Conservation (phyloP, 306 rosid genomes). For the Pyrus betulifolia region DNA sequence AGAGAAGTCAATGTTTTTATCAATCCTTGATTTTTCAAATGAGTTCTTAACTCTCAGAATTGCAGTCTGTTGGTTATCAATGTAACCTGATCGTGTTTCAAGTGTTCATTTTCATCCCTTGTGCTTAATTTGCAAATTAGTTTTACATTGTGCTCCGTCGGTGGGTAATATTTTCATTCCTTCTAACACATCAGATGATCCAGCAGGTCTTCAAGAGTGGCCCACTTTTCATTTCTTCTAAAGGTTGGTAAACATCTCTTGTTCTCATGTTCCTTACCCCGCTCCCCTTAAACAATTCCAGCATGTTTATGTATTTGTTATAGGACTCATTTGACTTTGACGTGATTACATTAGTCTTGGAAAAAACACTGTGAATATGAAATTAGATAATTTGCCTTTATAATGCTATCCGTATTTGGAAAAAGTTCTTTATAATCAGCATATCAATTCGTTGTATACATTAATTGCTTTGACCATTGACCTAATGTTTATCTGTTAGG, state of each 20-base stretch:
- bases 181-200: slow-evolving; percentile 32
- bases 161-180: slow-evolving; percentile 1
- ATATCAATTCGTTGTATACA: not conserved
- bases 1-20: not conserved
- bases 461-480: not conserved
- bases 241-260: slow-evolving; percentile 49
- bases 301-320: not conserved
- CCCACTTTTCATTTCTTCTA: slow-evolving; percentile 95
- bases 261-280: not conserved
- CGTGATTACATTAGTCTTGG: not conserved
- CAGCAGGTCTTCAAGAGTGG: slow-evolving; percentile 98
- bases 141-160: not conserved
- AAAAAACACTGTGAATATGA: not conserved
- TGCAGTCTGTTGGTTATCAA: not conserved
- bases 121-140: slow-evolving; percentile 3
- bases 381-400: not conserved
- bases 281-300: not conserved
- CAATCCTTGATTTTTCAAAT: not conserved
- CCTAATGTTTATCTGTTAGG: not conserved
- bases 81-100: not conserved
- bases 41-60: not conserved
- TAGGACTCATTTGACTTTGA: not conserved
- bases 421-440: not conserved
- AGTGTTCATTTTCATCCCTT: not conserved
- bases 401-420: not conserved